Evolutionary conservation across 257 asterid species (phyloP).

Genomic region (Scutellaria barbata): DNA sequence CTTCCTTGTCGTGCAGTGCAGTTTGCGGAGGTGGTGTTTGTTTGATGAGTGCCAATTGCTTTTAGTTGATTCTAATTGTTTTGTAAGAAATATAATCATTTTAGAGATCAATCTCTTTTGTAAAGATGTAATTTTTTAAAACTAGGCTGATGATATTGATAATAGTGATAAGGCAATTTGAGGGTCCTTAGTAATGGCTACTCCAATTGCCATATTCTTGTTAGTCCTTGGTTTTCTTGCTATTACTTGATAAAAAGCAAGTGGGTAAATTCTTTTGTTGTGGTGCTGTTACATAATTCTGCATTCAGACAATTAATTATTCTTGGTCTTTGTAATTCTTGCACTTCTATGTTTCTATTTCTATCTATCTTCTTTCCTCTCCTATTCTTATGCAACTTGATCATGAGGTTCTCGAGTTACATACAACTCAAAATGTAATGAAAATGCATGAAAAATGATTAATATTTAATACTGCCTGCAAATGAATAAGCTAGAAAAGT

Average conservation of each 20-base stretch:
- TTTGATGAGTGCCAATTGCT: constrained; percentile 40
- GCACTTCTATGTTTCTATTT: not conserved
- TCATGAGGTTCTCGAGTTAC: too few relatives aligned
- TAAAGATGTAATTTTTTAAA: constrained; percentile 57
- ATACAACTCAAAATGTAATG: too few relatives aligned
- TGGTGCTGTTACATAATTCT: constrained; percentile 17
- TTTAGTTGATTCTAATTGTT: constrained; percentile 56
- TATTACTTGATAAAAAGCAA: constrained; percentile 33
- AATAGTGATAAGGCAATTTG: constrained; percentile 40
- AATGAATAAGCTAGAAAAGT: too few relatives aligned
- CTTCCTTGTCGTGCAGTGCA: constrained; percentile 10
- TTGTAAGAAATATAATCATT: constrained; percentile 41
- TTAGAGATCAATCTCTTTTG: constrained; percentile 50
- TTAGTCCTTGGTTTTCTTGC: constrained; percentile 40
- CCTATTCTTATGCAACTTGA: too few relatives aligned
- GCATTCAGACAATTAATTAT: too few relatives aligned
- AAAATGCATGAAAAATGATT: too few relatives aligned
- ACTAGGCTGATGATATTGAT: constrained; percentile 51
- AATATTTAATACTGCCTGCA: too few relatives aligned
- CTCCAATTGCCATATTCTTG: constrained; percentile 48
- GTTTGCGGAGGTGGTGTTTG: constrained; percentile 32
- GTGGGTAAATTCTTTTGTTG: constrained; percentile 46
- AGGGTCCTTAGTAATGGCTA: constrained; percentile 34
- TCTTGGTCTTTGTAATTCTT: constrained; percentile 31
- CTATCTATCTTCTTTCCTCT: too few relatives aligned